A percentile compares a stretch with the other conserved stretches of the same genome.
Conservation (phyloP, 305 asterid species). For the Solanum hybrid region DNA sequence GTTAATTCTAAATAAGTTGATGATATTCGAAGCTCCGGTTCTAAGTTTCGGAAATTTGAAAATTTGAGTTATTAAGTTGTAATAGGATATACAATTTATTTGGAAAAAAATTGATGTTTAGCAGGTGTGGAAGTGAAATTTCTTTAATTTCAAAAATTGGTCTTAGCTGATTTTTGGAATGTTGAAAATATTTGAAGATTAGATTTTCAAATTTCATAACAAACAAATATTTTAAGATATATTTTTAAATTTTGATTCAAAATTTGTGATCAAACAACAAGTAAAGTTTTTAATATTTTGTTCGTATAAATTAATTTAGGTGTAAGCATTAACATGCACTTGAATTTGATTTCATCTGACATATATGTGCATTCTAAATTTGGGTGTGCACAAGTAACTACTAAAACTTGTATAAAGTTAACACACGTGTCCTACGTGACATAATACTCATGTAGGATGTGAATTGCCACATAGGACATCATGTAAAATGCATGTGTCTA, state of each 20-base stretch:
- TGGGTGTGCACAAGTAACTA: background rate
- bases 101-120: background rate
- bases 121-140: too few species aligned
- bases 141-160: too few species aligned
- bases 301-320: too few species aligned
- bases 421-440: background rate
- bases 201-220: background rate
- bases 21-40: background rate
- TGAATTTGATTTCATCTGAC: too few species aligned
- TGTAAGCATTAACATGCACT: too few species aligned
- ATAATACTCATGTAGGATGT: background rate
- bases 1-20: background rate
- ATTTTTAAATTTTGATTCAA: background rate
- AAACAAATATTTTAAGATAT: background rate
- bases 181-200: too few species aligned
- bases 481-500: background rate
- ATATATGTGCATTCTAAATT: background rate
- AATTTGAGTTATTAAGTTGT: too few species aligned
- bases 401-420: background rate
- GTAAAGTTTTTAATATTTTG: background rate
- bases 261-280: background rate
- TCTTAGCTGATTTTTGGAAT: too few species aligned
- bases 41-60: too few species aligned
- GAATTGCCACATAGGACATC: background rate
- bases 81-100: too few species aligned